Base-by-base conservation (phyloP, 768 basidiomycete genomes). In the Tricholoma saponaceum region DNA sequence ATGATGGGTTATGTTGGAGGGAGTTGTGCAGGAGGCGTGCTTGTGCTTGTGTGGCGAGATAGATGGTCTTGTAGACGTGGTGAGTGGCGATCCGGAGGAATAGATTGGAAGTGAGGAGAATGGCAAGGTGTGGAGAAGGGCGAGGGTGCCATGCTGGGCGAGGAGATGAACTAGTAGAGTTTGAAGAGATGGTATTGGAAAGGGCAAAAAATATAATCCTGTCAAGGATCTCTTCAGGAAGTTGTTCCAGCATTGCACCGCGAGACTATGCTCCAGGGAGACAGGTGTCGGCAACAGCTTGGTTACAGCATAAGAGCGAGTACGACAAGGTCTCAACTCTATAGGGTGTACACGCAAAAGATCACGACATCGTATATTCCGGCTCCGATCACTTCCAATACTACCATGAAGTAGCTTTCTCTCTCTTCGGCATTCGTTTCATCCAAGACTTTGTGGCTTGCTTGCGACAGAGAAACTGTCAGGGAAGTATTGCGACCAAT, bases 1-100 rank as follows among this genome's bases (percentile, higher is more conserved):
- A 69, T 1, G 60, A 35, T 1, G 80, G 77, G 44, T 72, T 67
- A 4, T 54, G 61, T 0, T 60, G 52, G 33, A 86, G 73, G 0
- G 79, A 73, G 16, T 59, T 62, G n/a, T 70, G 65, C 46, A 78
- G 71, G 12, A 79, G 74, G 10, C 62, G 59, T 0, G 83, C 70
- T 22, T 84, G 79, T 10, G 52, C 33, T 0, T 74, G 59, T 0
- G 79, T 72, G 35, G 66, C 70, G 46, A 88, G 64, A 62, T 74
- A 72, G 43, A 87, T 58, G 43, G 76, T 74, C 64, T 79, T 74
- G 72, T 87, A 87, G 59, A 83, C 76, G 12, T 85, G 73, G 1
- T 85, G 85, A 0, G 78, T 77, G 1, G 75, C 77, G 58, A 88
- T 85, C 58, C 87, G 78, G 44, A 76, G 68, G 71, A 86, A 83